A percentile compares a stretch with the other conserved stretches of the same genome.
phyloP scores from a whole-genome alignment of 2,329 filamentous ascomycete species.

The Fusarium tricinctum region DNA sequence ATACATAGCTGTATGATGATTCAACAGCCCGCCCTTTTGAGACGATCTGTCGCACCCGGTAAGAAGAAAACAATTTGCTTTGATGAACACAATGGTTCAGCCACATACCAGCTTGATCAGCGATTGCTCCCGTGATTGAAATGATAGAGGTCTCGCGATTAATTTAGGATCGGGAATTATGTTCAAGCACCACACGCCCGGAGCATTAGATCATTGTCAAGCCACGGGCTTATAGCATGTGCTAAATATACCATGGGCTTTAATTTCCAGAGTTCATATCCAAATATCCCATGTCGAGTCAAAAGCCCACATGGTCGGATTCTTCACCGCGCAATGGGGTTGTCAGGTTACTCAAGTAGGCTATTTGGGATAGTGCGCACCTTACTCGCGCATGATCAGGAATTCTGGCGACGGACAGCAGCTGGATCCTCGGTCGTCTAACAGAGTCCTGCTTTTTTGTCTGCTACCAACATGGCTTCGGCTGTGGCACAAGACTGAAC shows the following conservation, averaged over 20 bases:
- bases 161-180: neutral
- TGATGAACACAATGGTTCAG: slow-evolving; percentile 3
- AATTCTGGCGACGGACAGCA: neutral
- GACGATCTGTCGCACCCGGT: slow-evolving; percentile 11
- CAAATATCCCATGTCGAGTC: neutral
- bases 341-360: slow-evolving; percentile 2
- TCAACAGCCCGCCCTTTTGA: slow-evolving; percentile 8
- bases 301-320: neutral
- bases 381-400: slow-evolving; percentile 15
- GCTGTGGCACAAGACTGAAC: slow-evolving; percentile 14
- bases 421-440: slow-evolving; percentile 6
- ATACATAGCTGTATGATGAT: slow-evolving; percentile 14
- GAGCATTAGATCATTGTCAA: neutral
- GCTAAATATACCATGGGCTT: neutral
- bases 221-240: neutral
- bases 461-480: neutral
- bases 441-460: neutral
- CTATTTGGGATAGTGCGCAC: neutral
- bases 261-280: neutral
- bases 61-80: slow-evolving; percentile 15
- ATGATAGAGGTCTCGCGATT: neutral
- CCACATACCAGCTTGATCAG: slow-evolving; percentile 5
- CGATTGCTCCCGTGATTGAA: neutral
- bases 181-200: neutral
- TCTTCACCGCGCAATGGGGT: slow-evolving; percentile 1